Conservation (phyloP, 805 yeast genomes). For the Debaryomyces prosopidis region DNA sequence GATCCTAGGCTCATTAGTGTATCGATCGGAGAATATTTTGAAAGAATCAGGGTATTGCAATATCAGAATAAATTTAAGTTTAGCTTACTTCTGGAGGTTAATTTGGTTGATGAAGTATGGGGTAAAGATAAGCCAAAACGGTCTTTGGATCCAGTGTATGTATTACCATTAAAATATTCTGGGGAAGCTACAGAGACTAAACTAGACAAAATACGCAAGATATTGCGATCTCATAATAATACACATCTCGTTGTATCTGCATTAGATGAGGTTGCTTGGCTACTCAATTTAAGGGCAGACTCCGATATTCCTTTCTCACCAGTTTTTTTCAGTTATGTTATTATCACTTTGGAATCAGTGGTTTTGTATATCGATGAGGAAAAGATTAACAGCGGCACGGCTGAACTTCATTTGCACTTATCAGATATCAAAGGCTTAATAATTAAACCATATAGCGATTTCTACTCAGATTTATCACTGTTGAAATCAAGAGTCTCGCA, state of each 20-base stretch:
- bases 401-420: constrained; percentile 25
- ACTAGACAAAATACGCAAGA: constrained; percentile 26
- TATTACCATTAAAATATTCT: constrained; percentile 27
- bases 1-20: constrained; percentile 76
- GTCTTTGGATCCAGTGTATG: constrained; percentile 33
- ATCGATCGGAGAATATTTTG: constrained; percentile 43
- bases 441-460: constrained; percentile 53
- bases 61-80: constrained; percentile 26
- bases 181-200: constrained; percentile 36
- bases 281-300: constrained; percentile 76
- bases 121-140: constrained; percentile 33
- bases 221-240: constrained; percentile 27
- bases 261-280: constrained; percentile 90
- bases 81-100: constrained; percentile 27
- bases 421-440: constrained; percentile 23
- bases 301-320: constrained; percentile 83
- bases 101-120: constrained; percentile 43
- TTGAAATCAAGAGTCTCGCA: constrained; percentile 19
- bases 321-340: constrained; percentile 72
- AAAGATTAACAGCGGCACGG: constrained; percentile 35
- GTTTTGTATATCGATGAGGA: constrained; percentile 55
- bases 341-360: constrained; percentile 35
- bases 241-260: constrained; percentile 58
- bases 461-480: constrained; percentile 56
- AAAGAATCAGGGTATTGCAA: constrained; percentile 18